Conservation (phyloP, 1,139 yeast species). For the Geotrichum restrictum region DNA sequence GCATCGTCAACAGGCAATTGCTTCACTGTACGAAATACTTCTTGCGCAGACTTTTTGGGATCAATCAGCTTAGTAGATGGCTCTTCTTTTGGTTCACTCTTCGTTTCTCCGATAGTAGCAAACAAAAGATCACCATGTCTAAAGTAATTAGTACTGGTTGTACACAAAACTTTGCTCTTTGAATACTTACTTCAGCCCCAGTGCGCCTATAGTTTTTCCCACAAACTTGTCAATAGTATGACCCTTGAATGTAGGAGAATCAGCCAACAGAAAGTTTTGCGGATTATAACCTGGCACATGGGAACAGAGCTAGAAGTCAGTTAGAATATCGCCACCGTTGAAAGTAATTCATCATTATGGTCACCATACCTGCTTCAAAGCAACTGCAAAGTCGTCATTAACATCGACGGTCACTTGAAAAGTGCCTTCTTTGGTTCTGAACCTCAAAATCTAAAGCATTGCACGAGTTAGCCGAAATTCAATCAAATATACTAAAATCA, state of each 20-base stretch:
- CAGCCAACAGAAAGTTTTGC: conserved; percentile 15
- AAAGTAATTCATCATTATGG: not conserved
- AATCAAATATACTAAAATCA: not conserved
- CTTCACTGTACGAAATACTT: conserved; percentile 29
- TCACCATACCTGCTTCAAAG: conserved; percentile 45
- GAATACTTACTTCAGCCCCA: conserved; percentile 47
- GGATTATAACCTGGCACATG: conserved; percentile 20
- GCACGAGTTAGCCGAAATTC: not conserved
- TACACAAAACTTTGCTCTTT: not conserved
- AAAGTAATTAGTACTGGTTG: conserved; percentile 7
- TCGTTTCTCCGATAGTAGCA: conserved; percentile 45
- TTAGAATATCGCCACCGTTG: conserved; percentile 6
- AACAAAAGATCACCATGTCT: conserved; percentile 81
- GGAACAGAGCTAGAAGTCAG: conserved; percentile 14
- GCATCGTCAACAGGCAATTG: conserved; percentile 58
- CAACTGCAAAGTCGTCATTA: conserved; percentile 47
- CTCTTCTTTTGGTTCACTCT: conserved; percentile 21
- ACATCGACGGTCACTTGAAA: conserved; percentile 58
- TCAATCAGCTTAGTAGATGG: conserved; percentile 22
- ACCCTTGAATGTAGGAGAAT: conserved; percentile 49
- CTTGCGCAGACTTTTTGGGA: conserved; percentile 22
- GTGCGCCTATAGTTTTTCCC: conserved; percentile 47
- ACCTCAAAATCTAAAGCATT: conserved; percentile 54
- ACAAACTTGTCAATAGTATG: conserved; percentile 45
- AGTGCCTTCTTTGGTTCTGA: conserved; percentile 81